Evolutionary conservation across 495 filamentous ascomycete species (phyloP), one percentile per base, ranked within the genome.

Genomic region (Daldinia bambusicola): DNA sequence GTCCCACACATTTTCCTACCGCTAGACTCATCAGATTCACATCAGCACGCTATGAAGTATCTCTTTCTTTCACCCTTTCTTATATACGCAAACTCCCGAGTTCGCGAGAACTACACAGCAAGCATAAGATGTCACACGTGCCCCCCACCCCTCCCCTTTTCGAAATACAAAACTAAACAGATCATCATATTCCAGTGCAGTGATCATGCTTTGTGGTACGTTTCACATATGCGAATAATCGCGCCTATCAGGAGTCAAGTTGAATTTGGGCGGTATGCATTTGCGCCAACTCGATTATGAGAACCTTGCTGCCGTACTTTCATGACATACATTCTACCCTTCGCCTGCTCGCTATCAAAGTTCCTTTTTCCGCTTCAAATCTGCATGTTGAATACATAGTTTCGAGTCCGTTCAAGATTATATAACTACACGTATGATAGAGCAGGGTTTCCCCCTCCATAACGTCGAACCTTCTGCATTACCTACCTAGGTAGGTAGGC

Each of bases 381-480:
- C 55, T 67, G 69, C 69, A 72, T 72, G 69, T 72, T 72, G 69
- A 72, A 72, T 72, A 72, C 69, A 67, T 60, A 73, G 55, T 62
- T 56, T 55, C 40, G 32, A 43, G 45, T 57, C 43, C 40, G 37
- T 37, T 34, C 45, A 38, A 20, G 10, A 4, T 37, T 30, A 40
- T 40, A 40, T 40, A n/a, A n/a, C n/a, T n/a, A 40, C 13, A 41
- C n/a, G 20, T 48, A 45, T 45, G 16, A 22, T 51, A 26, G 26
- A 26, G 26, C 26, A 26, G 26, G 1, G 26, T 26, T 26, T 26
- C 26, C 26, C 26, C 26, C 26, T 26, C 26, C 26, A 26, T 26
- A 26, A 26, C 26, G 26, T 26, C 26, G 26, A 26, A 26, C 26
- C 26, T 26, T 26, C 26, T 26, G 26, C 26, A 26, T 26, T 26